Conservation (phyloP, 768 basidiomycete species). For the Zangia roseola region DNA sequence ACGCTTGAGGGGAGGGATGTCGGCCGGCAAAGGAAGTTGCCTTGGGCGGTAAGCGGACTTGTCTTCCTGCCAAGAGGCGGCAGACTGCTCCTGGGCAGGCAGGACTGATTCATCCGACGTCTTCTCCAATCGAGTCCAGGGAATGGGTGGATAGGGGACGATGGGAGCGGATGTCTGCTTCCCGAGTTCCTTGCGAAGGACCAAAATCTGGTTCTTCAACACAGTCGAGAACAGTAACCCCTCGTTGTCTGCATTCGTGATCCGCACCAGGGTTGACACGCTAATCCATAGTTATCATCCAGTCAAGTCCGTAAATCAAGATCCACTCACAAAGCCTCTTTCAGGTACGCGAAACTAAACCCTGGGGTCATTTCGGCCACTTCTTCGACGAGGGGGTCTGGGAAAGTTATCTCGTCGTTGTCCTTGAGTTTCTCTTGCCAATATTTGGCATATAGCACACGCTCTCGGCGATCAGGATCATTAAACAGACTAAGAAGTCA, state of each 20-base stretch:
- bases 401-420: constrained; percentile 65
- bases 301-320: background rate
- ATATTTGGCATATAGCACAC: constrained; percentile 66
- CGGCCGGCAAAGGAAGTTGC: background rate
- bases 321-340: constrained; percentile 78
- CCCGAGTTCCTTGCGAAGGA: constrained; percentile 65
- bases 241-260: constrained; percentile 51
- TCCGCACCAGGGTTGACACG: constrained; percentile 68
- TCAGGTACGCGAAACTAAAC: constrained; percentile 87
- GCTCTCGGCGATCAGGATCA: constrained; percentile 63
- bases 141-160: background rate
- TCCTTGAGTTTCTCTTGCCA: constrained; percentile 75
- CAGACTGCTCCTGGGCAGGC: background rate
- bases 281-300: constrained; percentile 34
- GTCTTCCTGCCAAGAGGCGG: constrained; percentile 1
- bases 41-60: background rate
- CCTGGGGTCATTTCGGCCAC: constrained; percentile 57
- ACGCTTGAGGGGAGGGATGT: background rate
- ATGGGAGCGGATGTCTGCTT: constrained; percentile 27
- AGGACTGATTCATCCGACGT: background rate
- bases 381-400: constrained; percentile 59
- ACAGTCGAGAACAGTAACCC: constrained; percentile 48
- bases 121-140: background rate
- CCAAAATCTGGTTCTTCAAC: constrained; percentile 58
- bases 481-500: constrained; percentile 57